Base-by-base conservation (phyloP, 345 rosid species). In the Brassica juncea region DNA sequence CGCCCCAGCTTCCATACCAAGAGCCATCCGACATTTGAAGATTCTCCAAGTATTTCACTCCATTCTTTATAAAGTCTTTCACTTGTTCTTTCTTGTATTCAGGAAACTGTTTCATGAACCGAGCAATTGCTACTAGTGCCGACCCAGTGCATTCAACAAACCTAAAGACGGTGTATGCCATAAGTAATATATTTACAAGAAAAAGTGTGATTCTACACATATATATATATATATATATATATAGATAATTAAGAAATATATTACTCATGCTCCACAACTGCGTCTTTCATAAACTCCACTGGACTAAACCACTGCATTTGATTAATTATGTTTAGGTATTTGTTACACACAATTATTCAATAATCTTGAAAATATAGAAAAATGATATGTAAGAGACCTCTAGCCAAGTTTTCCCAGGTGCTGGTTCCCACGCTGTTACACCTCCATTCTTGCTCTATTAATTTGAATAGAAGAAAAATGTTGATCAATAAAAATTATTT, bases 1-100 rank as follows among this genome's bases (percentile, higher is more conserved):
- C 68, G 39, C 84, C 82, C 84, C 84, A 82, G 68, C 52, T 82
- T 54, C 84, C 84, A 27, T 82, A 82, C 84, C 84, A 52, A 2
- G 57, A 52, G n/a, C 57, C 57, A 52, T 52, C 57, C 2, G 57
- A 52, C 57, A n/a, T 52, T 52, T 52, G 57, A 52, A 52, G 57
- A 52, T 52, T 52, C 21, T 52, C 57, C 57, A 52, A 52, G 57
- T 52, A 52, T 52, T 52, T 52, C 8, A 52, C 57, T n/a, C 57
- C 57, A 52, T n/a, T n/a, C 2, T 52, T n/a, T n/a, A 52, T 52
- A 52, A 52, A 52, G 15, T 52, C 1, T 52, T 52, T n/a, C 8
- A 52, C 19, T 52, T 52, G 57, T 52, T 52, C 19, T 52, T 7
- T 52, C 21, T n/a, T 52, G 57, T 52, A 52, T 52, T 52, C 57